Conservation (phyloP, 495 filamentous ascomycete genomes). For the Filosporella fistucella region DNA sequence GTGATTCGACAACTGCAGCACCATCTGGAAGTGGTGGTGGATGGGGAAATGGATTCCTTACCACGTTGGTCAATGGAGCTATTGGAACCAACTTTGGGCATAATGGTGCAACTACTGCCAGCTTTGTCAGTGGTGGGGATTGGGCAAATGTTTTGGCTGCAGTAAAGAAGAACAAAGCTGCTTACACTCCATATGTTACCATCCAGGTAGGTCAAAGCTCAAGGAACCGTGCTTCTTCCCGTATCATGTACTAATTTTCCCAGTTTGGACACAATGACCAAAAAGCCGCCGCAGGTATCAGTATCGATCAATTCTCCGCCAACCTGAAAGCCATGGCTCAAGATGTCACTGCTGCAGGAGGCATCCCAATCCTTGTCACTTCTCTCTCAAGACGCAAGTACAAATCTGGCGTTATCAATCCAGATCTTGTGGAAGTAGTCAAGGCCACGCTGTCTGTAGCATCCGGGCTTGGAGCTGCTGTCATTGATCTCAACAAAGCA, state of each 20-base stretch:
- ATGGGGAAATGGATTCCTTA: slow-evolving; percentile 49
- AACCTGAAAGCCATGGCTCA: slow-evolving; percentile 38
- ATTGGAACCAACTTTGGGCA: slow-evolving; percentile 42
- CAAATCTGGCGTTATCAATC: slow-evolving; percentile 27
- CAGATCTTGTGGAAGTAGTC: slow-evolving; percentile 35
- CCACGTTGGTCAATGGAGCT: slow-evolving; percentile 33
- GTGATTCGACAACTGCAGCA: slow-evolving; percentile 46
- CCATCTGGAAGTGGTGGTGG: slow-evolving; percentile 26
- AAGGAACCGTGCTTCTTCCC: neutral
- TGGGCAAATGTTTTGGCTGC: slow-evolving; percentile 39
- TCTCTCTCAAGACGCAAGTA: slow-evolving; percentile 37
- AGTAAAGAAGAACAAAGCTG: slow-evolving; percentile 20
- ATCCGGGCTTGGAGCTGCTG: slow-evolving; percentile 14
- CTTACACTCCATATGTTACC: slow-evolving; percentile 39
- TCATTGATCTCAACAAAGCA: slow-evolving; percentile 40
- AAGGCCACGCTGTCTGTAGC: slow-evolving; percentile 37
- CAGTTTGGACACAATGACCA: slow-evolving; percentile 57
- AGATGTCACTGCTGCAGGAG: slow-evolving; percentile 34
- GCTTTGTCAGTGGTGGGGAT: slow-evolving; percentile 37
- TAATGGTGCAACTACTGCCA: slow-evolving; percentile 47
- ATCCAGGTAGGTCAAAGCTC: slow-evolving; percentile 28
- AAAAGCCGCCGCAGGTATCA: slow-evolving; percentile 34
- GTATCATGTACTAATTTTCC: neutral
- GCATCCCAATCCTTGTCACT: slow-evolving; percentile 38
- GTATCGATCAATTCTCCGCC: slow-evolving; percentile 28